A percentile compares a stretch with the other conserved stretches of the same genome.
These are phyloP conservation scores for Cryptomeria japonica DNA, from an alignment of 75 land plant genomes.

Conservation along the genomic window DNA sequence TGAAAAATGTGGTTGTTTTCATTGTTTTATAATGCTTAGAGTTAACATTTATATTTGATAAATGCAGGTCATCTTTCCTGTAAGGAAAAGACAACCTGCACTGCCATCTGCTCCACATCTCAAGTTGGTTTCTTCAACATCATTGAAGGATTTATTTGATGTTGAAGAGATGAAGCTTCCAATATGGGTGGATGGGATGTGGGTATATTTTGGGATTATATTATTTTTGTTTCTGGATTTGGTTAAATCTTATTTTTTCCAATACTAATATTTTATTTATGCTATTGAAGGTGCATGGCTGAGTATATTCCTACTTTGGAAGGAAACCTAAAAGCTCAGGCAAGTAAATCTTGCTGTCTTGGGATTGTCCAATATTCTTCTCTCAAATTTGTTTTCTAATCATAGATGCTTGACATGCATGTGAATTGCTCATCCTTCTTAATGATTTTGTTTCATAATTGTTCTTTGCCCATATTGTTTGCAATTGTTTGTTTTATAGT, in stretches of 20 bases:
- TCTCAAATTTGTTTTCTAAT: background rate
- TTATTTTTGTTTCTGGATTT: background rate
- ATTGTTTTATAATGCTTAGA: background rate
- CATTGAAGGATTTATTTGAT: constrained; percentile 66
- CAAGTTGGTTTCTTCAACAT: constrained; percentile 66
- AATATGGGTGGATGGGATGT: constrained; percentile 83
- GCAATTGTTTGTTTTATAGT: background rate
- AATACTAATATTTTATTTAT: constrained; percentile 7
- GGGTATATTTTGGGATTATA: constrained; percentile 22
- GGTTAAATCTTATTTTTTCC: background rate
- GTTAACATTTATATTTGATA: background rate
- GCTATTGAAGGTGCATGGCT: constrained; percentile 73
- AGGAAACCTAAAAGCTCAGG: constrained; percentile 69
- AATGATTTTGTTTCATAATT: background rate
- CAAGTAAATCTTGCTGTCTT: constrained; percentile 24
- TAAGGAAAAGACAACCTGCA: constrained; percentile 42
- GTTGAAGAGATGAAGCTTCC: constrained; percentile 92
- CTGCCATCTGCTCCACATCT: constrained; percentile 65
- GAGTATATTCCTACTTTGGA: constrained; percentile 86
- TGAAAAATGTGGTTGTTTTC: background rate
- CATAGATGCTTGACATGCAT: background rate
- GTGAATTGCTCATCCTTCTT: background rate
- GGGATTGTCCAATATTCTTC: background rate
- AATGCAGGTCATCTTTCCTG: constrained; percentile 76
- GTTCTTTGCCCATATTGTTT: background rate